Conservation (phyloP, 2,329 filamentous ascomycete species). For the Fusarium temperatum region DNA sequence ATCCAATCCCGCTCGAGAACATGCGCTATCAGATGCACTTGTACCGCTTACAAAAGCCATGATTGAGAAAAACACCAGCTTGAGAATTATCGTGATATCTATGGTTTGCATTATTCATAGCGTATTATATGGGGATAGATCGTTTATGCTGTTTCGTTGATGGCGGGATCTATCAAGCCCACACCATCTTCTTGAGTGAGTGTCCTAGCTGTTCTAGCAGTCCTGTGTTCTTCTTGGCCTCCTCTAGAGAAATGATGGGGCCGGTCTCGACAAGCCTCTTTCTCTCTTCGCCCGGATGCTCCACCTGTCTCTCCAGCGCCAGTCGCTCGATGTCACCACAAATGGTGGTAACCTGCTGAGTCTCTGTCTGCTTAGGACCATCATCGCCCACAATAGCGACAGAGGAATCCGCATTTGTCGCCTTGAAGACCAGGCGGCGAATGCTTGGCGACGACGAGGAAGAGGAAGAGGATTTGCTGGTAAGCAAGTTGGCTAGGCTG, state of each 20-base stretch:
- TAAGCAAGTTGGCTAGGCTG: slow-evolving; percentile 55
- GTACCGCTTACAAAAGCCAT: slow-evolving; percentile 60
- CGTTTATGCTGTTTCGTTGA: slow-evolving; percentile 11
- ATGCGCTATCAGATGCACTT: slow-evolving; percentile 95
- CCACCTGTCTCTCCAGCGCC: slow-evolving; percentile 59
- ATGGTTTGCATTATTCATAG: slow-evolving; percentile 23
- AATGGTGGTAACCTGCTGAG: slow-evolving; percentile 68
- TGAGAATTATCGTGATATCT: slow-evolving; percentile 29
- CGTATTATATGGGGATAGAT: not conserved
- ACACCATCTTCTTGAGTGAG: slow-evolving; percentile 92
- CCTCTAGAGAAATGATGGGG: slow-evolving; percentile 83
- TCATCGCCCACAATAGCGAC: slow-evolving; percentile 60
- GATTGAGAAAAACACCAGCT: slow-evolving; percentile 9
- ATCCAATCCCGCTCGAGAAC: slow-evolving; percentile 88
- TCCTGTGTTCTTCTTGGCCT: slow-evolving; percentile 88
- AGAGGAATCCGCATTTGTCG: slow-evolving; percentile 58
- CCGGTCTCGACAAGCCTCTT: slow-evolving; percentile 62
- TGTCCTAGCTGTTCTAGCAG: slow-evolving; percentile 88
- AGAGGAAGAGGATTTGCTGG: slow-evolving; percentile 44
- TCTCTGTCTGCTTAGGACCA: slow-evolving; percentile 59
- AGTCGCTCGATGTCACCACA: slow-evolving; percentile 80
- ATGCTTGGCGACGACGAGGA: slow-evolving; percentile 4
- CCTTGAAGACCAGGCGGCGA: slow-evolving; percentile 33
- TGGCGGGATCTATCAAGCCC: slow-evolving; percentile 61
- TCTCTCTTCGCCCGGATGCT: slow-evolving; percentile 52